Conservation (phyloP, 768 basidiomycete genomes). For the Pleurotus cornucopiae region DNA sequence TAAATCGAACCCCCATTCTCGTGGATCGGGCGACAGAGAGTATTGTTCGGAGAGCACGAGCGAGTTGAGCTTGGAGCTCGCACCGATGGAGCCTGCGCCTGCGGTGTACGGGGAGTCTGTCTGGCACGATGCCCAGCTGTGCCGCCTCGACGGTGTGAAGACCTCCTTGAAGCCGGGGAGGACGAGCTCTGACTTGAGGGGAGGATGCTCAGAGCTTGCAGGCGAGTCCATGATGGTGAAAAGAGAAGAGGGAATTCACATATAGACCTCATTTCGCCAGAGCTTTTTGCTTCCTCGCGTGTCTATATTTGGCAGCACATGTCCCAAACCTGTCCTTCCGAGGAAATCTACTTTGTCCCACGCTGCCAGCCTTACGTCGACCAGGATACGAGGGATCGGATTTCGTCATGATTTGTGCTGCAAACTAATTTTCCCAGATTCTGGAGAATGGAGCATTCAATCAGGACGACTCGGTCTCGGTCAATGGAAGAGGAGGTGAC, state of each 20-base stretch:
- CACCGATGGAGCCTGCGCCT: constrained; percentile 8
- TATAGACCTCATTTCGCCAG: background rate
- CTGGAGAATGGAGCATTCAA: too few relatives aligned
- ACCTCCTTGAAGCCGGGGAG: background rate
- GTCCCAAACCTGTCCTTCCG: background rate
- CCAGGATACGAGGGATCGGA: too few relatives aligned
- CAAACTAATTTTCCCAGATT: too few relatives aligned
- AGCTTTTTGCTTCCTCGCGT: background rate
- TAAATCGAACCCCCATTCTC: constrained; percentile 60
- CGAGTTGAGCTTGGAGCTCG: constrained; percentile 3
- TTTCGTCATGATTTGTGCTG: too few relatives aligned
- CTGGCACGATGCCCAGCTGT: constrained; percentile 7
- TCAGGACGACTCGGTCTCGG: too few relatives aligned
- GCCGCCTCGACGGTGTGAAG: background rate
- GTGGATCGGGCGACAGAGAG: constrained; percentile 61
- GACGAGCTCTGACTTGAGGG: background rate
- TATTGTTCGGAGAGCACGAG: constrained; percentile 34
- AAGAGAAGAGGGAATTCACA: background rate
- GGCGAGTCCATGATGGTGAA: constrained; percentile 1
- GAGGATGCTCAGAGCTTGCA: background rate
- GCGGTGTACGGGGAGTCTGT: constrained; percentile 11
- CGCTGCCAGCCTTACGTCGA: too few relatives aligned
- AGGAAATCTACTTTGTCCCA: background rate
- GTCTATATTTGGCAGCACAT: background rate
- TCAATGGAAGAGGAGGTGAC: too few relatives aligned